These are phyloP conservation scores for Penicillium sp. DNA, from an alignment of 2,329 filamentous ascomycete species.

Conservation along the genomic window DNA sequence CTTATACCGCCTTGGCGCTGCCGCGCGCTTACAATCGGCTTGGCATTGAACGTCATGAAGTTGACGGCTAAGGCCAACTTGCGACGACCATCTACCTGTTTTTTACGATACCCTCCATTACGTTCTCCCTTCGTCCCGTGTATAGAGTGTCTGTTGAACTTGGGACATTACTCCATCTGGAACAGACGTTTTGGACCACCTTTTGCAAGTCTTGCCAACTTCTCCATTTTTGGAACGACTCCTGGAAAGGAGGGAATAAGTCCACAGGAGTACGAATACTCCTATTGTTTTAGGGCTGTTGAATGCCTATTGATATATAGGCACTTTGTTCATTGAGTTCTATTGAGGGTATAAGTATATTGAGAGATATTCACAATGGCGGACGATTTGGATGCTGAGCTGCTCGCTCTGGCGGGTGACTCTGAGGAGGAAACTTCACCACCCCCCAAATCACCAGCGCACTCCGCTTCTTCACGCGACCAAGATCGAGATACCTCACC, in stretches of 20 bases:
- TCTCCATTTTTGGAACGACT: constrained; percentile 2
- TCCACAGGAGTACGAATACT: neutral
- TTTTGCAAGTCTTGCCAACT: neutral
- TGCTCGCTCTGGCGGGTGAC: constrained; percentile 83
- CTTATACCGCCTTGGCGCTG: constrained; percentile 21
- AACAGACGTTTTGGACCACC: neutral
- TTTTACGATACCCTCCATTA: constrained; percentile 20
- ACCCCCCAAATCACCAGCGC: constrained; percentile 54
- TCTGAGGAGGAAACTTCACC: constrained; percentile 56
- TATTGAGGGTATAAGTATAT: constrained; percentile 1
- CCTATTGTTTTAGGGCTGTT: neutral
- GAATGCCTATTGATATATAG: neutral
- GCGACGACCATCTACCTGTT: constrained; percentile 18
- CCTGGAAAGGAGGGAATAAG: neutral
- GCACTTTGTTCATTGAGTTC: neutral
- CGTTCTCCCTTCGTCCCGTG: constrained; percentile 11
- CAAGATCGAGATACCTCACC: constrained; percentile 40
- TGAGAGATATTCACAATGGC: constrained; percentile 61
- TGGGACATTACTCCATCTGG: neutral
- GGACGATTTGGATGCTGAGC: constrained; percentile 81
- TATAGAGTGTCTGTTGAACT: constrained; percentile 5
- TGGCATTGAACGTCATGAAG: constrained; percentile 36
- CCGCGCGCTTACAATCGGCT: constrained; percentile 35
- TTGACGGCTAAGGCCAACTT: constrained; percentile 25
- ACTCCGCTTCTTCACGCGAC: constrained; percentile 52